Percentiles rank a stretch among this genome's conserved stretches.
Conservation (phyloP, 345 rosid species). For the Rhizophora mangle region DNA sequence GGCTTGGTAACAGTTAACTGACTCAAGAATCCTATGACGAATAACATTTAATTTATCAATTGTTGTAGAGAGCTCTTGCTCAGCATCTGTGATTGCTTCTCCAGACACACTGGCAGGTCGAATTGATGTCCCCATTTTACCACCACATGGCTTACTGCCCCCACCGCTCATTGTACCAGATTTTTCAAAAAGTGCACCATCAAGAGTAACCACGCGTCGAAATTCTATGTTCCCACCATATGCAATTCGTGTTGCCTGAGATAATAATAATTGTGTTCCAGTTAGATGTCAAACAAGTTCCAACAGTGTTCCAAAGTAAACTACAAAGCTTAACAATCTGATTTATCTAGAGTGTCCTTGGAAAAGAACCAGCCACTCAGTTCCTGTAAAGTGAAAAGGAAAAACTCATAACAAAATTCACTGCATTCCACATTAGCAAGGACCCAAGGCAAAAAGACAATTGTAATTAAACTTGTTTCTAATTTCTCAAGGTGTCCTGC, state of each 20-base stretch:
- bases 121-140: constrained; percentile 95
- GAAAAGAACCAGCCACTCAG: not conserved
- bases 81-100: constrained; percentile 65
- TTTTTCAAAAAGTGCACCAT: constrained; percentile 92
- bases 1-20: constrained; percentile 59
- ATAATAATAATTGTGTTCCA: not conserved
- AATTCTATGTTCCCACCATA: constrained; percentile 76
- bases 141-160: constrained; percentile 91
- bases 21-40: constrained; percentile 58
- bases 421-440: not conserved
- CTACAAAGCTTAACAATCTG: no score
- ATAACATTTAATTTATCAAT: constrained; percentile 50
- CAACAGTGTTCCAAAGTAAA: not conserved
- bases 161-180: constrained; percentile 99
- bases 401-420: not conserved
- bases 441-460: not conserved
- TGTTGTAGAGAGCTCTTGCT: constrained; percentile 61
- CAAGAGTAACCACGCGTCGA: constrained; percentile 87
- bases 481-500: not conserved
- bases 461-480: not conserved
- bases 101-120: constrained; percentile 69
- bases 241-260: constrained; percentile 88
- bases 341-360: no score
- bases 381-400: not conserved
- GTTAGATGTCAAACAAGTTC: not conserved